These are phyloP conservation scores for Corymbia calophylla DNA, from an alignment of 441 rosid species.

Conservation along the genomic window DNA sequence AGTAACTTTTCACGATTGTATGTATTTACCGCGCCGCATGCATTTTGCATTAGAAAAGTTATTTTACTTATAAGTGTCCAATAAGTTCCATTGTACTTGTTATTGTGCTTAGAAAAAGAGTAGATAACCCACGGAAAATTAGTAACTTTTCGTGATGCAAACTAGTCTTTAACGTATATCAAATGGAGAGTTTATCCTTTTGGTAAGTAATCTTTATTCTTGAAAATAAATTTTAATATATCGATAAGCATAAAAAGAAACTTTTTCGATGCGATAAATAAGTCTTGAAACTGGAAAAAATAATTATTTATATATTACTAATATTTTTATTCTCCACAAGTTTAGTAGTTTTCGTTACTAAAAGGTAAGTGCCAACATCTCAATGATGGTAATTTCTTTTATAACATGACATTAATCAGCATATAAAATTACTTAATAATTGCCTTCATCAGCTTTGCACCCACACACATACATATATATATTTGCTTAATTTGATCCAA, in stretches of 20 bases:
- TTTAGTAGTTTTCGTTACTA: too few species aligned
- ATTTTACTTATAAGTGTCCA: rapidly evolving
- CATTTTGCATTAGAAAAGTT: background rate
- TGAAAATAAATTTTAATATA: background rate
- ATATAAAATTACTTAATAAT: background rate
- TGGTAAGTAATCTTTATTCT: background rate
- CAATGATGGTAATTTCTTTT: background rate
- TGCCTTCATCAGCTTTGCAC: background rate
- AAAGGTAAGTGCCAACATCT: background rate
- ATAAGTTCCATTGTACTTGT: background rate
- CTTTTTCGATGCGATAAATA: background rate
- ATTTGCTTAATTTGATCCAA: background rate
- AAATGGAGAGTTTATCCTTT: background rate
- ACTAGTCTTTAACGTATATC: background rate
- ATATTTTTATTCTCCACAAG: too few species aligned
- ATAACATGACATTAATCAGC: background rate
- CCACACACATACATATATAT: too few species aligned
- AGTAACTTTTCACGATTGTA: background rate
- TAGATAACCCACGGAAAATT: background rate
- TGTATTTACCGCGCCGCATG: rapidly evolving
- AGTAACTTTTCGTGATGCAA: background rate
- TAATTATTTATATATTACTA: too few species aligned
- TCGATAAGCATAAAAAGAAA: background rate
- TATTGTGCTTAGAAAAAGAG: background rate
- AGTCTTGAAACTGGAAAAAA: background rate